A percentile compares a stretch with the other conserved stretches of the same genome.
phyloP scores from a whole-genome alignment of 257 asterid genomes.

The Capsicum baccatum region DNA sequence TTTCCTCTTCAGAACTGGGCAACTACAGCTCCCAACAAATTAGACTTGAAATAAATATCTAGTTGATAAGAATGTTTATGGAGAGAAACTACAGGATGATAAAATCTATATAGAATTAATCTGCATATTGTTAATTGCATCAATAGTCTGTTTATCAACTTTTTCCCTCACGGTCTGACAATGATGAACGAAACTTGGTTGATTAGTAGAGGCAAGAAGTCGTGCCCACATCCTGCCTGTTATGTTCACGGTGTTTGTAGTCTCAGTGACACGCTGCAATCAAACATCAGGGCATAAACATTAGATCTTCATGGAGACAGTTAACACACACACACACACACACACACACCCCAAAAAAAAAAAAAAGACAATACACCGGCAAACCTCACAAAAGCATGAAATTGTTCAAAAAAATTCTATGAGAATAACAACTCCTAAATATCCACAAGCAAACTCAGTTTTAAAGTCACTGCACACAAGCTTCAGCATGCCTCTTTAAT shows the following conservation, averaged over 20 bases:
- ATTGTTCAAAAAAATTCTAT: not conserved
- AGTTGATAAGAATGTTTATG: not conserved
- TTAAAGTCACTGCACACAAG: not conserved
- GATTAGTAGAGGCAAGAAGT: constrained; percentile 89
- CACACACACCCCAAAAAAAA: too few relatives aligned
- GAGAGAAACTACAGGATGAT: not conserved
- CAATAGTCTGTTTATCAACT: constrained; percentile 52
- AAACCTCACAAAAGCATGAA: not conserved
- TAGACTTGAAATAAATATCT: not conserved
- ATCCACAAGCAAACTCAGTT: constrained; percentile 5
- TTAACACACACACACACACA: not conserved
- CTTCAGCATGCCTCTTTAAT: not conserved
- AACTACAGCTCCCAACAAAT: constrained; percentile 8
- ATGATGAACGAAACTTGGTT: constrained; percentile 68
- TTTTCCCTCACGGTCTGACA: constrained; percentile 56
- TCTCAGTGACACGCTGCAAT: constrained; percentile 84
- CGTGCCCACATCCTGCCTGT: constrained; percentile 98
- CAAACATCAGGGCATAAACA: constrained; percentile 27
- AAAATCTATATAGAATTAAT: constrained; percentile 54
- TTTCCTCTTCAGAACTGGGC: not conserved
- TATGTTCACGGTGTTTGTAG: constrained; percentile 64
- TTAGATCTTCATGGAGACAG: constrained; percentile 8
- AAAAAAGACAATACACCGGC: not conserved
- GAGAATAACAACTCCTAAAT: not conserved
- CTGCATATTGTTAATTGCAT: constrained; percentile 51